A percentile compares a stretch with the other conserved stretches of the same genome.
Conservation (phyloP, 2,329 filamentous ascomycete genomes). For the Cytospora leucostoma region DNA sequence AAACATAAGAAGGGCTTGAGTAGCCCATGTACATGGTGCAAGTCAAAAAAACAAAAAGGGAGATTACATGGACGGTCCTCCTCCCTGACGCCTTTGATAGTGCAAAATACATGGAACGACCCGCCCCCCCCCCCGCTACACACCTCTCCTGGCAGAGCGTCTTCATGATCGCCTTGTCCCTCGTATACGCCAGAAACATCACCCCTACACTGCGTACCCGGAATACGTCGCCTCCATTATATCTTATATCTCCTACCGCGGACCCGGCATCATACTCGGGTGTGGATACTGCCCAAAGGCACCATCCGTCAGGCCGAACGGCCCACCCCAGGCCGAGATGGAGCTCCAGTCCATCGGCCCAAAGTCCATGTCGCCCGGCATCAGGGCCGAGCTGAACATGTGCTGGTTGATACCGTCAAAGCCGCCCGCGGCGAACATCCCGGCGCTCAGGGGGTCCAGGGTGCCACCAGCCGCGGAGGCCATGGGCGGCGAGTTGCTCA, state of each 20-base stretch:
- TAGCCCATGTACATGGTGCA: not conserved
- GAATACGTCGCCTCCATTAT: too few relatives aligned
- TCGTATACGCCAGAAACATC: not conserved
- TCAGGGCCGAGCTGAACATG: constrained; percentile 36
- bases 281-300: constrained; percentile 8
- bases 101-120: not conserved
- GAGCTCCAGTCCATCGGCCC: constrained; percentile 52
- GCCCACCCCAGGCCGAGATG: constrained; percentile 41
- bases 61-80: not conserved
- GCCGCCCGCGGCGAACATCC: constrained; percentile 24
- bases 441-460: constrained; percentile 27
- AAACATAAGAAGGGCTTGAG: not conserved
- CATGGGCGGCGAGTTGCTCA: constrained; percentile 25
- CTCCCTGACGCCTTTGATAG: not conserved
- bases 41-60: too few relatives aligned
- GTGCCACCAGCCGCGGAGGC: constrained; percentile 18
- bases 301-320: constrained; percentile 20
- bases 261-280: constrained; percentile 11
- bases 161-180: not conserved
- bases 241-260: not conserved
- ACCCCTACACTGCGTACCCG: not conserved
- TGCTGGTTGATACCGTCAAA: constrained; percentile 35
- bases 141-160: not conserved
- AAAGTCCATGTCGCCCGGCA: constrained; percentile 35
- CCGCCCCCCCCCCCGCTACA: too few relatives aligned